Conservation (phyloP, 768 basidiomycete genomes). For the Mycena galericulata region DNA sequence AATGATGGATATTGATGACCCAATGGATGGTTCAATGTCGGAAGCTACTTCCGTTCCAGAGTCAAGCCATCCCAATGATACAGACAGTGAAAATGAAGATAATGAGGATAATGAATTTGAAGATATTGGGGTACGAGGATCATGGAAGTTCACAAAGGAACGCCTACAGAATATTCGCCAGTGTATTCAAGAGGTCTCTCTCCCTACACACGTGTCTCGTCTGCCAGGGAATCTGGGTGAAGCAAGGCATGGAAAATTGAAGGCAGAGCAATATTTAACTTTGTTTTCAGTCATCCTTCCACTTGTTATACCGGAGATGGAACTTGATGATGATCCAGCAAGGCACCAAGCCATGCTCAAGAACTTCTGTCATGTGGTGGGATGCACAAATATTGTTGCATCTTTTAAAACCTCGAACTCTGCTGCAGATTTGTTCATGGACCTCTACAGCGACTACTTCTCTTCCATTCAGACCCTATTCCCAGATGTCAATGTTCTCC, state of each 20-base stretch:
- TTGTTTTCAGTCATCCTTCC: conserved; percentile 29
- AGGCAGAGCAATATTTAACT: conserved; percentile 34
- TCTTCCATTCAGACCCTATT: conserved; percentile 15
- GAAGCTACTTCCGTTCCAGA: conserved; percentile 17
- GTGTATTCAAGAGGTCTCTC: conserved; percentile 8
- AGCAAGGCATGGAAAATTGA: conserved; percentile 36
- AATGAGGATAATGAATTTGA: conserved; percentile 18
- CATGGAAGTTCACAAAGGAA: conserved; percentile 20
- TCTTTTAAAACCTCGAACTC: conserved; percentile 28
- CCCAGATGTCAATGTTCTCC: conserved; percentile 13
- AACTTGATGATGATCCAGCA: conserved; percentile 16
- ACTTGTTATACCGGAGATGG: conserved; percentile 29
- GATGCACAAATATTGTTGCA: conserved; percentile 30
- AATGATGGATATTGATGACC: conserved; percentile 18
- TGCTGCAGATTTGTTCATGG: conserved; percentile 30
- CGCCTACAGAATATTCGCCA: conserved; percentile 9
- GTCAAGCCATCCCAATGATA: not conserved
- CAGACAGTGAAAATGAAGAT: not conserved
- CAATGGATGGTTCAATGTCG: conserved; percentile 17
- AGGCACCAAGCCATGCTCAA: conserved; percentile 15
- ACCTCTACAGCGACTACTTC: conserved; percentile 24
- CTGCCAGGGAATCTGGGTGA: conserved; percentile 37
- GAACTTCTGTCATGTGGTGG: conserved; percentile 33
- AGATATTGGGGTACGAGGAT: conserved; percentile 6
- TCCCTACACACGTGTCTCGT: conserved; percentile 32